A percentile compares a stretch with the other conserved stretches of the same genome.
phyloP scores from a whole-genome alignment of 768 basidiomycete genomes.

The Astraeus odoratus region DNA sequence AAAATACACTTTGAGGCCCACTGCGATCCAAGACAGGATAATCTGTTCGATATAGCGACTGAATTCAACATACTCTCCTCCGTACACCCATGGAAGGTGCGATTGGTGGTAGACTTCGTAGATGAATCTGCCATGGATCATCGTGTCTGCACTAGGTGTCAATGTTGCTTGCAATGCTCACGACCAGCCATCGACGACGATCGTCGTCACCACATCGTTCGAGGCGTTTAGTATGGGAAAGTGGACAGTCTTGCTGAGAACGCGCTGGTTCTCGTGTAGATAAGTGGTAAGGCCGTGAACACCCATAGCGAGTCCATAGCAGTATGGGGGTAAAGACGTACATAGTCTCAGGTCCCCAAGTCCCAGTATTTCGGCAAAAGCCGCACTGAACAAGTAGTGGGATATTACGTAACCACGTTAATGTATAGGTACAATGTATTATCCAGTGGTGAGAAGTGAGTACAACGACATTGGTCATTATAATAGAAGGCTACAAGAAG shows the following conservation, averaged over 20 bases:
- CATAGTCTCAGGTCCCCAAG: not conserved
- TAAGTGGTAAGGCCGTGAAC: constrained; percentile 48
- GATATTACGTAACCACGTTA: too few relatives aligned
- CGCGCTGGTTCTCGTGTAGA: constrained; percentile 38
- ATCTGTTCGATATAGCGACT: constrained; percentile 39
- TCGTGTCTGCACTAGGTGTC: constrained; percentile 8
- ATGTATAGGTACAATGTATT: too few relatives aligned
- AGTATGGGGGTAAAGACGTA: not conserved
- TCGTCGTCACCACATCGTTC: constrained; percentile 26
- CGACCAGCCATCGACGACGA: constrained; percentile 87
- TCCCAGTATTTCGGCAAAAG: not conserved
- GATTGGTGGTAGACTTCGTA: constrained; percentile 57
- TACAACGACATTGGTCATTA: too few relatives aligned
- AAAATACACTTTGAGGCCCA: constrained; percentile 61
- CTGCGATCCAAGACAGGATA: constrained; percentile 59
- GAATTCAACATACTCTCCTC: constrained; percentile 69
- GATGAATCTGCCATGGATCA: constrained; percentile 53
- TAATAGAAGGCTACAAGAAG: too few relatives aligned
- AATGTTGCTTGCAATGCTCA: constrained; percentile 34
- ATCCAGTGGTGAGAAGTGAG: too few relatives aligned
- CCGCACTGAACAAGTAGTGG: not conserved
- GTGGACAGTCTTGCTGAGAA: constrained; percentile 32
- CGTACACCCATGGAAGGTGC: constrained; percentile 76
- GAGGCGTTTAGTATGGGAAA: constrained; percentile 13
- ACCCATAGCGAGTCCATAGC: constrained; percentile 33